Evolutionary conservation across 345 rosid species (phyloP), one percentile per base, ranked within the genome.

Genomic region (Theobroma cacao): DNA sequence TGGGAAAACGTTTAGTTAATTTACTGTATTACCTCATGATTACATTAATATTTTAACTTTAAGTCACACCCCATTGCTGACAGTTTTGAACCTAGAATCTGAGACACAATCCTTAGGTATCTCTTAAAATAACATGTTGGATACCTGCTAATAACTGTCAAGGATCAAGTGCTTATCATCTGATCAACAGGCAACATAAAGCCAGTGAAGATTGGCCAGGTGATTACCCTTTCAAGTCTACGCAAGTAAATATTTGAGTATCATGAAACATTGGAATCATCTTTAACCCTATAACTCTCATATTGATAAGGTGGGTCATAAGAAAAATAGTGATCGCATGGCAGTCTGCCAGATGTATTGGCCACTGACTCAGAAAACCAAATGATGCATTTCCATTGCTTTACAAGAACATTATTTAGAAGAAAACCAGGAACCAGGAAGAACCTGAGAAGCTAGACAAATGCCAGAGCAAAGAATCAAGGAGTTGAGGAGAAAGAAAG

Each of bases 51-150:
- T 56, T 45, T 45, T 43, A 7, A 45, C 5, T 7, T n/a, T 3
- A 28, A 14, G 10, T 14, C 55, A 28, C 55, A 68, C 5, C 18
- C 36, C 53, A 45, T 28, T 8, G 12, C 72, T 24, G 52, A 22
- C 72, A 67, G 28, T 18, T 64, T 53, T 53, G 58, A 53, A 20
- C 53, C 33, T 24, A 12, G 33, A 12, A 41, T 24, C 34, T 22
- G 52, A 67, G 72, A 67, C 53, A 41, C 10, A 66, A 66, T 66
- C 71, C 71, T 66, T n/a, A n/a, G 38, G 7, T 10, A 65, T 38
- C 52, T 64, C 45, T 22, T 67, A 7, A 22, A 67, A 5, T 67
- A 41, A 41, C 52, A 67, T 41, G 72, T 24, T 17, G 38, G 61
- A 7, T 15, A 31, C 2, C n/a, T 31, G 41, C 67, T 31, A 17